Percentiles rank a stretch among this genome's conserved stretches.
Evolutionary conservation across 148 eudicot genomes (phyloP).

Genomic region (Camellia sinensis): DNA sequence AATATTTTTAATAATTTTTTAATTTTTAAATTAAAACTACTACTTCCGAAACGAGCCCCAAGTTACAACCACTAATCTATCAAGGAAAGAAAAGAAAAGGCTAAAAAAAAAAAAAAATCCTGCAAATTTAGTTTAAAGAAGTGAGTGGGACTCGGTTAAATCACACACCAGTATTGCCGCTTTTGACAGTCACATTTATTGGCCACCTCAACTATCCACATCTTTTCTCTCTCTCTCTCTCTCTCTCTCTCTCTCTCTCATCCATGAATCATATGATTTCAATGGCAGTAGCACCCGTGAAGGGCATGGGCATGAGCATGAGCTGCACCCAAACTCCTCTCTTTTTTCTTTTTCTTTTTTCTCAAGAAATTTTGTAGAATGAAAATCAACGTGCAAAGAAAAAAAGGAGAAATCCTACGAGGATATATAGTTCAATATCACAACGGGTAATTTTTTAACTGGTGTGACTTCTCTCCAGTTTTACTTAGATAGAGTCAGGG

Average conservation of each 20-base stretch:
- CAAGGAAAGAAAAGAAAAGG: not conserved
- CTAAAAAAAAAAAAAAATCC: too few species aligned
- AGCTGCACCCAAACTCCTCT: not conserved
- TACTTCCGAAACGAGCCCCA: too few species aligned
- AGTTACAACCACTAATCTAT: too few species aligned
- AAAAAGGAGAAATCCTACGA: not conserved
- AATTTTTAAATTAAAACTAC: too few species aligned
- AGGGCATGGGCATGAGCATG: constrained; percentile 15
- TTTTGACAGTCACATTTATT: not conserved
- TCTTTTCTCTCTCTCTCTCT: too few species aligned
- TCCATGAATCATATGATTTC: not conserved
- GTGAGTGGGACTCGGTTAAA: too few species aligned
- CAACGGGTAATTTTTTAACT: not conserved
- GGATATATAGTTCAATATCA: not conserved
- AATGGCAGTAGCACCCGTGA: not conserved
- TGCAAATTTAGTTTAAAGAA: too few species aligned
- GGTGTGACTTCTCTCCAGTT: too few species aligned
- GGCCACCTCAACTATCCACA: not conserved
- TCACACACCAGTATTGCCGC: not conserved
- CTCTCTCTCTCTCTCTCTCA: too few species aligned
- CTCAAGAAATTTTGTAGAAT: not conserved
- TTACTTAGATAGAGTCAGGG: too few species aligned
- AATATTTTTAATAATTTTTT: too few species aligned
- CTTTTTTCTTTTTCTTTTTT: not conserved
- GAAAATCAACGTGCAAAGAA: not conserved